Evolutionary conservation across 2,329 filamentous ascomycete species (phyloP), one percentile per base, ranked within the genome.

Genomic region (Neophaeococcomyces aloes): DNA sequence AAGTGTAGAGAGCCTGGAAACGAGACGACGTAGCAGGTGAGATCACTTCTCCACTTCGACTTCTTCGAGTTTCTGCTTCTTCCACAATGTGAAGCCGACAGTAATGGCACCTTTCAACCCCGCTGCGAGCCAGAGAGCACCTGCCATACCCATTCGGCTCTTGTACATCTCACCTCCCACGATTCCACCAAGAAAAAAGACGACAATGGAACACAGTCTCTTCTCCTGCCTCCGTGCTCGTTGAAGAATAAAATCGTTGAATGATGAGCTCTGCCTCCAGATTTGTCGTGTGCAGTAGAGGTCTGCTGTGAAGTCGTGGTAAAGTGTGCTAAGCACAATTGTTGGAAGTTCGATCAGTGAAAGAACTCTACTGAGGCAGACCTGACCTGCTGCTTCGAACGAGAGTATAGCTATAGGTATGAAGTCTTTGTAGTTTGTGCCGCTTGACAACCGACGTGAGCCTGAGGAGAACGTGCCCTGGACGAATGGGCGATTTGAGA

Each of bases 281-380:
- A 55, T 56, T 3, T 50, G 53, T 1, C 50, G 50, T 19, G 67
- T 40, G 17, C 46, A 50, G 32, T 59, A 60, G 10, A 63, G 59
- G 45, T 69, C 66, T 4, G 63, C 62, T 2, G 63, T 63, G 35
- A 68, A 61, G 47, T 69, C 66, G 50, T 65, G 67, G 47, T 67
- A 69, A 11, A 68, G 57, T 33, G 65, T 67, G 8, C 66, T 69
- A 50, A 69, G 50, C 4, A 69, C 66, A 13, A 68, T 65, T 7
- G 65, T 67, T 11, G 66, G 66, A 31, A 69, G 62, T 52, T 69
- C 66, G 37, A 64, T 63, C 48, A 63, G 63, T 0, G 59, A 57
- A 18, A 69, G 57, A 4, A 61, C 55, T 2, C 66, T 61, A 43
- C 62, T 67, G 14, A 64, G 61, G 2, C 64, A 60, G 48, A 68